Evolutionary conservation across 2,329 filamentous ascomycete species (phyloP), one percentile per base, ranked within the genome.

Genomic region (Fonsecaea monophora): DNA sequence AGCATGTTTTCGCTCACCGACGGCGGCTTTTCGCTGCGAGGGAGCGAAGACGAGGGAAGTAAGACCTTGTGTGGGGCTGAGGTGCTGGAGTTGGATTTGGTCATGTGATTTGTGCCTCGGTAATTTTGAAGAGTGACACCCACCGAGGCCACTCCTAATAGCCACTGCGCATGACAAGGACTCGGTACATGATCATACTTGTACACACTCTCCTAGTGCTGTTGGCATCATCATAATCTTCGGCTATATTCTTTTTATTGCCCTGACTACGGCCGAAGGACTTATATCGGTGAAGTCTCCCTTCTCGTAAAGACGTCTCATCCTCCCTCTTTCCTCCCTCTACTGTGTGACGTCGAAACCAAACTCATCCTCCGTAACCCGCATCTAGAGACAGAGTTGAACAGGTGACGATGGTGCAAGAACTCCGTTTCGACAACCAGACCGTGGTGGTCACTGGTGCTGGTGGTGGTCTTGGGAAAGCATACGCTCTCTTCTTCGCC

Each of bases 361-460:
- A 25, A 13, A 25, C 21, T 50, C 37, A 25, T 45, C n/a, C 25
- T 58, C n/a, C 60, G 35, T 25, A 53, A 55, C 21, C n/a, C 58
- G 37, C 50, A 55, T 65, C 25, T 3, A 25, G 66, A 65, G 32
- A 55, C 18, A 18, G 48, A 40, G 50, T 38, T 65, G 53, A 68
- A 18, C 37, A 34, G 50, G 45, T 60, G 61, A 70, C 57, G 42
- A 80, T 69, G 70, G 85, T 91, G 90, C 89, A 83, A 82, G 86
- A 91, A 79, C 83, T 96, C 76, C 87, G 92, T 75, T 97, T 90
- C 78, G 93, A 96, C 82, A 90, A 89, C 81, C 92, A 95, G 85
- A 92, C 92, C 73, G 91, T 94, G 74, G 92, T 96, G 72, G 89
- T 96, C 72, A 96, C 92, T 56, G 92, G 92, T 75, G 92, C 92